These are phyloP conservation scores for Lizonia empirigonia DNA, from an alignment of 2,329 filamentous ascomycete species.

Conservation along the genomic window DNA sequence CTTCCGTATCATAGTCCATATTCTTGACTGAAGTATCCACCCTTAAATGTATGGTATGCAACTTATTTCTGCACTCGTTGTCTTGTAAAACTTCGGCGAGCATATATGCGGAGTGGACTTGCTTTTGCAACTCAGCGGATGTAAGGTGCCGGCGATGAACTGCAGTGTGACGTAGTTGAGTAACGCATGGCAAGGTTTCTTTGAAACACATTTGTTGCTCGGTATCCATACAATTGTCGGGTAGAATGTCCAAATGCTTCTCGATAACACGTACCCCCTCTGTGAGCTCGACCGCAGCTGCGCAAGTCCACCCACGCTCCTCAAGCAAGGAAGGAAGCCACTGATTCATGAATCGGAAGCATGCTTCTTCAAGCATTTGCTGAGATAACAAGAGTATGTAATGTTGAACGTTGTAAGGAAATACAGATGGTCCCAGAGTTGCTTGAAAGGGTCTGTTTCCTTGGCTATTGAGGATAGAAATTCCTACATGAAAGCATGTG, in stretches of 20 bases:
- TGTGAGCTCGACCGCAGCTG: constrained; percentile 7
- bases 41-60: background rate
- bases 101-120: background rate
- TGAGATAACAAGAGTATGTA: background rate
- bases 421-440: too few species aligned
- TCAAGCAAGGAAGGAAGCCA: background rate
- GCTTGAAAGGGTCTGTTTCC: too few species aligned
- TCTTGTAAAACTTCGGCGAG: background rate
- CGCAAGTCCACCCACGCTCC: background rate
- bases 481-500: too few species aligned
- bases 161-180: constrained; percentile 2
- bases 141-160: constrained; percentile 4
- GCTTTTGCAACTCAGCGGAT: background rate
- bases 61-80: background rate
- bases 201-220: background rate
- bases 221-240: background rate
- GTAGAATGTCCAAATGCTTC: background rate
- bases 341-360: background rate
- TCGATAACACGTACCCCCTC: background rate
- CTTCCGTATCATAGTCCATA: too few species aligned
- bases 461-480: too few species aligned
- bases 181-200: background rate
- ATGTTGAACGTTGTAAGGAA: constrained; percentile 2
- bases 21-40: too few species aligned
- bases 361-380: background rate